Conservation (phyloP, 1,284 basidiomycete species). For the Ceratobasidium sp. region DNA sequence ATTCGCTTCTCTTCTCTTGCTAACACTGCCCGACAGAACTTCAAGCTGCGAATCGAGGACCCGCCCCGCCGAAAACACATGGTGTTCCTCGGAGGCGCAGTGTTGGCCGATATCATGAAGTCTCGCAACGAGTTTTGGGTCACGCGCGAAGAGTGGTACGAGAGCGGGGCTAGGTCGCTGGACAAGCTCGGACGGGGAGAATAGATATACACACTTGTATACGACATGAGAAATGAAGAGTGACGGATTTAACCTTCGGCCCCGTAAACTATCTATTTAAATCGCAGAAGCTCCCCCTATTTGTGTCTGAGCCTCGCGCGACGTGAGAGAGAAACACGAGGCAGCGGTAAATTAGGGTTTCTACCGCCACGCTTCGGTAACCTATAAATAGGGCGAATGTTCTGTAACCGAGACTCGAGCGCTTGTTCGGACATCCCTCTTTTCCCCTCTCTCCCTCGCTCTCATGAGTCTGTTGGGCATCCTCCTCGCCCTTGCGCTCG, state of each 20-base stretch:
- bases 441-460: neutral
- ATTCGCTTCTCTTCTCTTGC: neutral
- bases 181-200: constrained; percentile 83
- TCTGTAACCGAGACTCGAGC: neutral
- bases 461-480: neutral
- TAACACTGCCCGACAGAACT: constrained; percentile 71
- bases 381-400: constrained; percentile 1
- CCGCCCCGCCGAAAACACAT: constrained; percentile 98
- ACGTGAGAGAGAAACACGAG: neutral
- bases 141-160: constrained; percentile 90
- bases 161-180: constrained; percentile 80
- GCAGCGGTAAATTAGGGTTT: constrained; percentile 12
- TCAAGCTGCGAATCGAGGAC: constrained; percentile 99
- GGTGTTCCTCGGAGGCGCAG: constrained; percentile 98
- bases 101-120: constrained; percentile 99
- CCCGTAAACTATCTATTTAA: no score
- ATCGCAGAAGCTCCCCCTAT: no score
- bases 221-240: neutral
- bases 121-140: constrained; percentile 94
- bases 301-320: no score
- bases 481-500: neutral
- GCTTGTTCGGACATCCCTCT: neutral
- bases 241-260: neutral
- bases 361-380: neutral
- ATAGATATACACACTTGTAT: neutral